phyloP scores from a whole-genome alignment of 257 asterid genomes.

The Anisodus tanguticus region DNA sequence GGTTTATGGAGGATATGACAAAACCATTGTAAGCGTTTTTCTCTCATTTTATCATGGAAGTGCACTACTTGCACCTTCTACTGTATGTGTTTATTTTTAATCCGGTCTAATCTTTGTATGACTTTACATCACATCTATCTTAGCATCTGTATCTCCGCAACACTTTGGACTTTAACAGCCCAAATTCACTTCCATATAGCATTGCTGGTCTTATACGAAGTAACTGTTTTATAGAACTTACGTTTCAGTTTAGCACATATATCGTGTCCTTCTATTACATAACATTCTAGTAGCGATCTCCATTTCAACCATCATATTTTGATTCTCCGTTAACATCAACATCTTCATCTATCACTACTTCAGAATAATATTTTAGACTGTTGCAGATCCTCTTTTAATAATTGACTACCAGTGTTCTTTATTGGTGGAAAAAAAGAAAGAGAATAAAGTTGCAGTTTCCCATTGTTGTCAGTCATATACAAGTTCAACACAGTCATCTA shows the following conservation, averaged over 20 bases:
- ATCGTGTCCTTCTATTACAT: background rate
- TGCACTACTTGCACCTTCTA: background rate
- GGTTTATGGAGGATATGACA: background rate
- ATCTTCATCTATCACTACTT: background rate
- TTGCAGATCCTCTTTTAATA: background rate
- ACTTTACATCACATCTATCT: background rate
- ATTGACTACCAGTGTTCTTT: background rate
- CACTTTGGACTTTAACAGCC: background rate
- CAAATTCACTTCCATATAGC: conserved; percentile 17
- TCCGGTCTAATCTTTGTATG: background rate
- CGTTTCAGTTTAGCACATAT: background rate
- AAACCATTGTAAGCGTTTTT: background rate
- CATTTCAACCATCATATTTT: background rate
- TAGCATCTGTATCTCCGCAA: background rate
- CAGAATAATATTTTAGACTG: background rate
- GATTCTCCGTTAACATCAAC: background rate
- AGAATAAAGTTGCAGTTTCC: background rate
- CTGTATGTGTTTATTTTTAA: background rate
- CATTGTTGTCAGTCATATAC: background rate
- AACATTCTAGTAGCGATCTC: background rate
- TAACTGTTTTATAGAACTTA: background rate
- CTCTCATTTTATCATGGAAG: background rate
- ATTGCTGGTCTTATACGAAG: background rate
- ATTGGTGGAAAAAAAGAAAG: no score
- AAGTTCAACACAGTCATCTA: background rate